Evolutionary conservation across 352 stramenopile species (phyloP).

Genomic region (Chrysophaeum taylorii): DNA sequence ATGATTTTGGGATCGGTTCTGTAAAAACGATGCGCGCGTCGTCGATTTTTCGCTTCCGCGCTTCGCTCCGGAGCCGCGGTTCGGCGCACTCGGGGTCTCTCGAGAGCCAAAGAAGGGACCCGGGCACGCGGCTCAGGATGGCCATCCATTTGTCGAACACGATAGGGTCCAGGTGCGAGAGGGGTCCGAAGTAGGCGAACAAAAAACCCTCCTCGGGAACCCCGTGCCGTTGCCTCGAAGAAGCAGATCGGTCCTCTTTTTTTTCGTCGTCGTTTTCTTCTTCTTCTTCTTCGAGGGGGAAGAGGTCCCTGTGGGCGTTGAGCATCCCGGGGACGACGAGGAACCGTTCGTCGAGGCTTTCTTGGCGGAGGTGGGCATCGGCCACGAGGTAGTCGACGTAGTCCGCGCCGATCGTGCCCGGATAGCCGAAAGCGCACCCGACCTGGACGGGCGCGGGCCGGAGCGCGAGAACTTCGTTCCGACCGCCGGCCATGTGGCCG

Average conservation of each 20-base stretch:
- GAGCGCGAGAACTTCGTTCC: slow-evolving; percentile 82
- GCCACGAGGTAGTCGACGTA: slow-evolving; percentile 84
- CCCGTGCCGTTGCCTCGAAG: no score
- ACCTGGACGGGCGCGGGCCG: slow-evolving; percentile 72
- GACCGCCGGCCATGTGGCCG: slow-evolving; percentile 76
- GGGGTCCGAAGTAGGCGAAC: background rate
- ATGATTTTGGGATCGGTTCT: background rate
- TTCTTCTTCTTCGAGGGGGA: no score
- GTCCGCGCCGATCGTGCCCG: slow-evolving; percentile 69
- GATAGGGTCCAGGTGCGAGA: background rate
- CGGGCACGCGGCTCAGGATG: background rate
- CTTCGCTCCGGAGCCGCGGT: background rate
- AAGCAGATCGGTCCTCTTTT: no score
- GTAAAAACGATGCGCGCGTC: background rate
- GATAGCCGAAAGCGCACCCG: slow-evolving; percentile 70
- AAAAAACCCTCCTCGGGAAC: slow-evolving; percentile 2
- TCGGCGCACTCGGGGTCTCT: background rate
- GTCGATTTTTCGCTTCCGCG: background rate
- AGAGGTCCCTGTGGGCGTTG: no score
- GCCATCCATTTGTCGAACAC: background rate
- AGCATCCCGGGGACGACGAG: slow-evolving; percentile 27
- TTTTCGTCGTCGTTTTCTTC: no score
- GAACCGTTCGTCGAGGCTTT: background rate
- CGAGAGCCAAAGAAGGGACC: background rate
- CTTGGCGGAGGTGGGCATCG: slow-evolving; percentile 41